phyloP scores from a whole-genome alignment of 768 basidiomycete genomes.

The Russula lepida region DNA sequence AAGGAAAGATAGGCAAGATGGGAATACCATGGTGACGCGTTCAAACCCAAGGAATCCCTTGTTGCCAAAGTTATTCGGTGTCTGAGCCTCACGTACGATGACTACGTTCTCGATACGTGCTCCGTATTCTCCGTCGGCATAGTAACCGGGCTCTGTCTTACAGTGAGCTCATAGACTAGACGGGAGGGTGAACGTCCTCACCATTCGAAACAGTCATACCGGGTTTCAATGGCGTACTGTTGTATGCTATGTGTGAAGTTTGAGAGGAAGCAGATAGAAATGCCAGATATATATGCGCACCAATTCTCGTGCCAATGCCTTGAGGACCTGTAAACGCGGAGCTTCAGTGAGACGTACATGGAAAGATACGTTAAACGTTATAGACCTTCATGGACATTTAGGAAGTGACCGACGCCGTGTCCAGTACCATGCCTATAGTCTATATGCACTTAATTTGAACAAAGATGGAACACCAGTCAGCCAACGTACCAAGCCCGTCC shows the following conservation, averaged over 20 bases:
- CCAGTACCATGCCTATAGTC: slow-evolving; percentile 87
- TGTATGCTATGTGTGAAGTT: slow-evolving; percentile 39
- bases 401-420: slow-evolving; percentile 89
- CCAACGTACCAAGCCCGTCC: slow-evolving; percentile 67
- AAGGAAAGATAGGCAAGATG: not conserved
- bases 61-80: slow-evolving; percentile 68
- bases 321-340: slow-evolving; percentile 40
- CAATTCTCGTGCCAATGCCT: slow-evolving; percentile 47
- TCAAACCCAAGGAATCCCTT: slow-evolving; percentile 84
- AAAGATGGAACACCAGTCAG: not conserved
- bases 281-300: slow-evolving; percentile 25
- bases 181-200: slow-evolving; percentile 21
- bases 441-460: slow-evolving; percentile 22
- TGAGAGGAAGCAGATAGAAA: not conserved
- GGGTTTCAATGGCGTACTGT: slow-evolving; percentile 60
- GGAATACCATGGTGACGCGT: slow-evolving; percentile 73
- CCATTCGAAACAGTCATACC: slow-evolving; percentile 91
- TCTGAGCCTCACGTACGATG: slow-evolving; percentile 61
- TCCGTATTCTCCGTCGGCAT: slow-evolving; percentile 83
- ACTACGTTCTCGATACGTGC: slow-evolving; percentile 91
- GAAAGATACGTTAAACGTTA: not conserved
- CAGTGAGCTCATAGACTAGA: not conserved
- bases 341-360: not conserved
- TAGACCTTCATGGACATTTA: slow-evolving; percentile 84
- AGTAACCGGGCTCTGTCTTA: slow-evolving; percentile 78